These are phyloP conservation scores for Fusarium irregulare DNA, from an alignment of 2,329 filamentous ascomycete species.

Conservation along the genomic window DNA sequence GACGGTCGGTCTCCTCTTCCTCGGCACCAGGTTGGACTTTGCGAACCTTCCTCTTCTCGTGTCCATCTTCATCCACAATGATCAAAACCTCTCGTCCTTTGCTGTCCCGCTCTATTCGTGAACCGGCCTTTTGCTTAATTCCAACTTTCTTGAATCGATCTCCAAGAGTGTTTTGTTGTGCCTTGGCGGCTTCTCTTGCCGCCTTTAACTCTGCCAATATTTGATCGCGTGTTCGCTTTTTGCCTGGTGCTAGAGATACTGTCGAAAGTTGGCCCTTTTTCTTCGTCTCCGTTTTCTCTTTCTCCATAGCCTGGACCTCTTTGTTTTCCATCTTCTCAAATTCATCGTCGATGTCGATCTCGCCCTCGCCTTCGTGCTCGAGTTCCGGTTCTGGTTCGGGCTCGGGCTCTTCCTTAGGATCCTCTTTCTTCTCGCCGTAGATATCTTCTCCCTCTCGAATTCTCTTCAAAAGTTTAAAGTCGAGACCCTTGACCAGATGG, in stretches of 20 bases:
- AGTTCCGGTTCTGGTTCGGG: constrained; percentile 43
- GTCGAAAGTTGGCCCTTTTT: constrained; percentile 73
- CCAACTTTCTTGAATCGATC: constrained; percentile 74
- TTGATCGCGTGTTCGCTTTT: constrained; percentile 73
- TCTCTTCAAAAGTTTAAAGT: constrained; percentile 81
- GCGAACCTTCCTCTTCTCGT: constrained; percentile 73
- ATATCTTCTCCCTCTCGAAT: constrained; percentile 77
- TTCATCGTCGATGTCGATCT: constrained; percentile 70
- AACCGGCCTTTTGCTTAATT: constrained; percentile 62
- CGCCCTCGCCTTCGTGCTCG: constrained; percentile 40
- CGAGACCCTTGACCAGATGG: constrained; percentile 91
- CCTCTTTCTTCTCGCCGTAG: constrained; percentile 53
- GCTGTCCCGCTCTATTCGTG: constrained; percentile 69
- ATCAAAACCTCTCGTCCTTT: constrained; percentile 73
- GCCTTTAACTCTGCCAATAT: constrained; percentile 76
- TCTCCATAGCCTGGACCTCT: constrained; percentile 65
- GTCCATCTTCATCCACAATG: constrained; percentile 72
- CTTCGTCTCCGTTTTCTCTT: constrained; percentile 59
- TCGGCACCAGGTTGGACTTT: constrained; percentile 59
- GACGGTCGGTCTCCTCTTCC: constrained; percentile 52
- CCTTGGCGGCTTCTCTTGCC: constrained; percentile 69
- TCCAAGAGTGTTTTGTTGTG: constrained; percentile 63
- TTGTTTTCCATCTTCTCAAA: constrained; percentile 68
- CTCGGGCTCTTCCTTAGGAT: constrained; percentile 45
- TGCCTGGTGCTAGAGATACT: constrained; percentile 62